Conservation (phyloP, 306 rosid genomes). For the Prosopis cineraria region DNA sequence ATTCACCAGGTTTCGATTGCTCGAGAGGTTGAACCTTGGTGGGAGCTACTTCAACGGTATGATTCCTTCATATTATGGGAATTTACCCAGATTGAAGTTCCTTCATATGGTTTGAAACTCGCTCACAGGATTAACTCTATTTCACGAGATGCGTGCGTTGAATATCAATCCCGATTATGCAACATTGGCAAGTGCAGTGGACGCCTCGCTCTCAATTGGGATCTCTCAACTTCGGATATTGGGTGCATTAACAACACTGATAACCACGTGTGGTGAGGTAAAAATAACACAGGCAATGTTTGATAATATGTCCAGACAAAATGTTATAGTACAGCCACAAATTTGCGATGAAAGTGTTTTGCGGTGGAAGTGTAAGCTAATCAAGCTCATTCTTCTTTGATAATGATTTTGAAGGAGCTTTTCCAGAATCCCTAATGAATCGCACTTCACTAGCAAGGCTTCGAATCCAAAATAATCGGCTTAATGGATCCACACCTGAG, state of each 20-base stretch:
- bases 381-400: constrained; percentile 68
- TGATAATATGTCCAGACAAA: constrained; percentile 62
- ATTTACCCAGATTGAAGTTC: constrained; percentile 53
- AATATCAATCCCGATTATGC: constrained; percentile 61
- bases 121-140: constrained; percentile 54
- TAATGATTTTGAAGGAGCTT: constrained; percentile 41
- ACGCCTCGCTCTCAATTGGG: constrained; percentile 87
- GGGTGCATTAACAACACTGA: constrained; percentile 79
- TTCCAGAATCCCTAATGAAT: constrained; percentile 51
- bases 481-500: constrained; percentile 65
- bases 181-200: constrained; percentile 58
- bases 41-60: constrained; percentile 82
- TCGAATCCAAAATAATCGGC: constrained; percentile 70
- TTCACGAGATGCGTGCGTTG: constrained; percentile 46
- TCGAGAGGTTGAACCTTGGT: constrained; percentile 79
- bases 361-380: constrained; percentile 64
- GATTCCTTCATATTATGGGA: constrained; percentile 68
- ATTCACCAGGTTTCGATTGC: constrained; percentile 49
- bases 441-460: constrained; percentile 66
- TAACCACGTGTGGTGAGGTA: constrained; percentile 81
- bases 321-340: constrained; percentile 82
- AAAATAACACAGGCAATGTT: constrained; percentile 61
- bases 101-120: no score
- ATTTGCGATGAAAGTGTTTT: no score
- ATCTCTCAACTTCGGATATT: constrained; percentile 63